A percentile compares a stretch with the other conserved stretches of the same genome.
phyloP scores from a whole-genome alignment of 2,329 filamentous ascomycete genomes.

The Pezicula carpinea region DNA sequence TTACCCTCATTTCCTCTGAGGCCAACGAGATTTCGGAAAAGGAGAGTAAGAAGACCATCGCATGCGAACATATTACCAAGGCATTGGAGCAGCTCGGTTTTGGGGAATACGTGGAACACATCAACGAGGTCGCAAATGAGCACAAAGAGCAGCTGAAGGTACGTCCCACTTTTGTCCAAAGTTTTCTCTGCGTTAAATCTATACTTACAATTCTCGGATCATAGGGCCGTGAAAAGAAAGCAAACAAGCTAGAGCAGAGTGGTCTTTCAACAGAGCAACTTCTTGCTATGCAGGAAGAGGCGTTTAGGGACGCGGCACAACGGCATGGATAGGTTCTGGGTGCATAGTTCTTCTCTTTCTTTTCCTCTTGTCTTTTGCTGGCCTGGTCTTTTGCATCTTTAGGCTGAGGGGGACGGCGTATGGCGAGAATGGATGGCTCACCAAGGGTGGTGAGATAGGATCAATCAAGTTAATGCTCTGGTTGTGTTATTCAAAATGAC shows the following conservation, averaged over 20 bases:
- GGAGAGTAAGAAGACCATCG: conserved; percentile 98
- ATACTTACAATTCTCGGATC: conserved; percentile 2
- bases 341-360: neutral
- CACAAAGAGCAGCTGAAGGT: conserved; percentile 94
- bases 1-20: conserved; percentile 96
- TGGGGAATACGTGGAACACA: conserved; percentile 82
- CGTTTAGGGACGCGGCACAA: conserved; percentile 69
- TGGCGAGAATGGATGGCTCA: too few species aligned
- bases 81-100: conserved; percentile 91
- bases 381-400: conserved; percentile 1
- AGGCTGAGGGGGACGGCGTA: neutral
- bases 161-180: conserved; percentile 23
- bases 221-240: conserved; percentile 91
- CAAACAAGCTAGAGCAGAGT: conserved; percentile 93
- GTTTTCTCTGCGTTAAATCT: conserved; percentile 2
- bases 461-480: neutral
- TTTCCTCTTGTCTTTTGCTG: conserved; percentile 24
- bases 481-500: too few species aligned
- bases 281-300: conserved; percentile 80
- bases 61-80: conserved; percentile 94
- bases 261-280: conserved; percentile 89
- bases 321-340: conserved; percentile 23
- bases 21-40: conserved; percentile 99
- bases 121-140: conserved; percentile 80
- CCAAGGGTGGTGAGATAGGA: neutral